A percentile compares a stretch with the other conserved stretches of the same genome.
Evolutionary conservation across 164 flowering plant genomes (phyloP).

Genomic region (Annona cherimola): DNA sequence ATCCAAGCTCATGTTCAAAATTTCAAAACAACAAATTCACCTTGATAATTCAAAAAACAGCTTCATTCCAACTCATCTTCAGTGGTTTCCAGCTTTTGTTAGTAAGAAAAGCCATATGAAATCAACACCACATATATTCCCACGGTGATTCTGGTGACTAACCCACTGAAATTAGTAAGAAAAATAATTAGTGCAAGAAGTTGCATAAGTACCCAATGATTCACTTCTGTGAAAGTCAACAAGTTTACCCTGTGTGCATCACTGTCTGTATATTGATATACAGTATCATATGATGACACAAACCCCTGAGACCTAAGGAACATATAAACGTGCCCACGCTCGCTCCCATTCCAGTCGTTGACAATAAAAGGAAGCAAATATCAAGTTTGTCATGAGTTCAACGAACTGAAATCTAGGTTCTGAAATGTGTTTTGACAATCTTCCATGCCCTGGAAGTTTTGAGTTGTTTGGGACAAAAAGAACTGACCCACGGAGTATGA

Average conservation of each 20-base stretch:
- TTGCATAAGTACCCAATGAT: not conserved
- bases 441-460: not conserved
- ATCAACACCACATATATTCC: constrained; percentile 94
- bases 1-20: no score
- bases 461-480: not conserved
- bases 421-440: no score
- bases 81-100: constrained; percentile 58
- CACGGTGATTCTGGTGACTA: constrained; percentile 92
- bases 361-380: not conserved
- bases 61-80: constrained; percentile 86
- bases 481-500: constrained; percentile 86
- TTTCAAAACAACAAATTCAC: constrained; percentile 20
- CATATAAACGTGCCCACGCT: constrained; percentile 92
- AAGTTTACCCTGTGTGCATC: constrained; percentile 81
- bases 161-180: constrained; percentile 60
- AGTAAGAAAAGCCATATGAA: constrained; percentile 98
- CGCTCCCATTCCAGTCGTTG: constrained; percentile 99
- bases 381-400: not conserved
- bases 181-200: constrained; percentile 1
- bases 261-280: constrained; percentile 69
- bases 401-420: not conserved
- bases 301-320: constrained; percentile 95
- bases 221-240: not conserved
- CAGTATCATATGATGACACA: constrained; percentile 94
- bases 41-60: constrained; percentile 89